phyloP scores from a whole-genome alignment of 306 rosid species.

The Cucurbita argyrosperma region DNA sequence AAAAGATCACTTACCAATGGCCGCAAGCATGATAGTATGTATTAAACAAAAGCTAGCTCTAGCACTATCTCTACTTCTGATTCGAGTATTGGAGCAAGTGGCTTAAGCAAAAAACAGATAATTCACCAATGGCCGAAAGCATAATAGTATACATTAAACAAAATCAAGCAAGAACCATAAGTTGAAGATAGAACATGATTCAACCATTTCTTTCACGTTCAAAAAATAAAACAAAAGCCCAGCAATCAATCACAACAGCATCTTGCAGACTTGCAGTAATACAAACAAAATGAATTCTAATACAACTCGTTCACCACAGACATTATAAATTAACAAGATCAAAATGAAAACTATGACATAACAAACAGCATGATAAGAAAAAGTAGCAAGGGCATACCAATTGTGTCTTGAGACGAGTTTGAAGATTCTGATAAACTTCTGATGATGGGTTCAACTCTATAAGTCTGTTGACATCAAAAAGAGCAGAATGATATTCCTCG shows the following conservation, averaged over 20 bases:
- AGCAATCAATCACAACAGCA: background rate
- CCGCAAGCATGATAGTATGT: background rate
- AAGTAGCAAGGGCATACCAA: constrained; percentile 41
- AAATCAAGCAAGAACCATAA: background rate
- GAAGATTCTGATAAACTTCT: constrained; percentile 84
- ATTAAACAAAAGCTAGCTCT: background rate
- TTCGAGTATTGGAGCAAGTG: constrained; percentile 96
- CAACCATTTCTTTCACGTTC: background rate
- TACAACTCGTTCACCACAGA: background rate
- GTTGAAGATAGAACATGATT: background rate
- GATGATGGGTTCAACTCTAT: constrained; percentile 81
- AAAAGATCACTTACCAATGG: constrained; percentile 24
- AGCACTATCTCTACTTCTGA: constrained; percentile 66
- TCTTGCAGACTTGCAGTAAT: background rate
- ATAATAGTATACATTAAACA: background rate
- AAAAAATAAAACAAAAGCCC: background rate
- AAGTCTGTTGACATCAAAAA: constrained; percentile 82
- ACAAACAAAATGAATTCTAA: background rate
- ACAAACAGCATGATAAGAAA: background rate
- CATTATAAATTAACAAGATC: background rate
- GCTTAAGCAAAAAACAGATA: constrained; percentile 65
- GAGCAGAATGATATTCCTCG: constrained; percentile 77
- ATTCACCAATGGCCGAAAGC: too few species aligned
- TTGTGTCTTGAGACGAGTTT: constrained; percentile 71
- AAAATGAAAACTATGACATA: background rate